Evolutionary conservation across 768 basidiomycete species (phyloP), one percentile per base, ranked within the genome.

Genomic region (Russula griseocarnosa): DNA sequence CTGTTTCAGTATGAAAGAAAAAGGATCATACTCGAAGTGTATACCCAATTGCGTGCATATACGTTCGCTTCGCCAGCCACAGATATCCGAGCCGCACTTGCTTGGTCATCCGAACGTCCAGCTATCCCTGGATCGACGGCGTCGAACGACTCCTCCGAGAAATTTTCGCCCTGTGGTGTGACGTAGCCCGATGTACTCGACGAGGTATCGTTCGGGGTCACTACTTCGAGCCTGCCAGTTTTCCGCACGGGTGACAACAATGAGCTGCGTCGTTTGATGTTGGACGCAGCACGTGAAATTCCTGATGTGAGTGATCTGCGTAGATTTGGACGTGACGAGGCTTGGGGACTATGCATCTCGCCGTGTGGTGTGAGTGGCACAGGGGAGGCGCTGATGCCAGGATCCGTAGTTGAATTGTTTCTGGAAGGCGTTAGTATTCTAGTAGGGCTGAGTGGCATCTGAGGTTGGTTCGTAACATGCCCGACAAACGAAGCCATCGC

Each of bases 401-500:
- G 8, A 13, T 50, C 63, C 11, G 26, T 11, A 14, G 10, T 28
- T 9, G 42, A 14, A 30, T 32, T 47, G 30, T 11, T 18, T 8
- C 40, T 30, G 30, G 53, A 13, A 47, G 62, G 28, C 7, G n/a
- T 46, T 46, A 13, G 7, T 44, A 24, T 13, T 22, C 11, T 26
- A 47, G 58, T 30, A 6, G 59, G 55, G 28, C 56, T 57, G 16
- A 26, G 55, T 11, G 52, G 57, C 22, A 51, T 58, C 24, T 54
- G 52, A 62, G 60, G 64, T 72, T 80, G 79, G 22, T 82, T 83
- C 0, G 86, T 89, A 24, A 87, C 82, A 55, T 86, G 78, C 69
- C 84, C 87, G 66, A 77, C 79, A 72, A 92, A 92, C 9, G 76
- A 78, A 22, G 90, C 88, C 55, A 92, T 86, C 3, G 86, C 86